Base-by-base conservation (phyloP, 2,329 filamentous ascomycete species). In the Colletotrichum limetticola region DNA sequence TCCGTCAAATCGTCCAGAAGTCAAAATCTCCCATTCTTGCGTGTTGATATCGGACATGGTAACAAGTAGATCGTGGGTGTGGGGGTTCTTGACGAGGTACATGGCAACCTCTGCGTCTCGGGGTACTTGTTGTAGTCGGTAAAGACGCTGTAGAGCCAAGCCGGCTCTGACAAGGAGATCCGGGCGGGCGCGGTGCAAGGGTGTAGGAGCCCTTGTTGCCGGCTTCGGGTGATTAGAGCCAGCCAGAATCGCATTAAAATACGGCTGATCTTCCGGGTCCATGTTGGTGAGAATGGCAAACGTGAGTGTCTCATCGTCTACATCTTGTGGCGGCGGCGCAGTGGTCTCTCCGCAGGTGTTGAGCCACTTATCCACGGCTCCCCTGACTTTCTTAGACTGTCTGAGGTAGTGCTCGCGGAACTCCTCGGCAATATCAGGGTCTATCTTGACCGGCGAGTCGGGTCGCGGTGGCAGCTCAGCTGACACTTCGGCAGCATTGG, bases 21-120 rank as follows among this genome's bases (percentile, higher is more conserved):
- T 94, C 14, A 98, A 87, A 68, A 98, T 97, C 75, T 98, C 96
- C 96, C 96, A 98, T 82, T 98, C 96, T n/a, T 94, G 93, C 59
- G 92, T 90, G 79, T 93, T 97, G 77, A 98, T 97, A 65, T 95
- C 94, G 46, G 94, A 92, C 62, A 98, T 88, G 0, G 96, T 98
- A 53, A 94, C 92, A 3, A 98, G 90, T 37, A 98, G 91, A 78
- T 97, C 93, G 81, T 98, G 96, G 61, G 97, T 90, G 14, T 90
- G 87, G 0, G 92, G 91, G 80, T 98, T 93, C 80, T 93, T 95
- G 75, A 98, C 89, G 60, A 98, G 90, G 80, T 94, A 98, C 76
- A 97, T 91, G 14, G 94, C 94, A 6, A 92, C 91, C 81, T 98
- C 95, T 22, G 95, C 94, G 78, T 98, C 95, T 59, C 96, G 92